A percentile compares a stretch with the other conserved stretches of the same genome.
Conservation (phyloP, 83 land plant species). For the Diphasiastrum complanatum region DNA sequence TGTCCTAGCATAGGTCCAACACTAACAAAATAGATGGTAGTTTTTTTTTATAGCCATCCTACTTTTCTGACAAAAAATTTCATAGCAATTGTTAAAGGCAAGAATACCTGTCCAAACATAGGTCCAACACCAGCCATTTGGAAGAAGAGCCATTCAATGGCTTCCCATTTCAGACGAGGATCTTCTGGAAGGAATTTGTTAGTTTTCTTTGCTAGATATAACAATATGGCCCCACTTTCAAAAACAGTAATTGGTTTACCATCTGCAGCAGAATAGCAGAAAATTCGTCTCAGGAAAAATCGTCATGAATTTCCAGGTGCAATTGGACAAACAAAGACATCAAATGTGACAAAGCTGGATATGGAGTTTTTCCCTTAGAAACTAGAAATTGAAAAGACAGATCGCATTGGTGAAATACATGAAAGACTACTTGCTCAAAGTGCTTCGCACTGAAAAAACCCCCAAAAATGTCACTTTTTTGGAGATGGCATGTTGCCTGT, state of each 20-base stretch:
- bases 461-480: no score
- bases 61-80: neutral
- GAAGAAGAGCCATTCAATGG: constrained; percentile 28
- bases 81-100: neutral
- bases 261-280: constrained; percentile 10
- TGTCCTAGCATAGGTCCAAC: constrained; percentile 28
- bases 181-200: constrained; percentile 20
- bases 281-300: neutral
- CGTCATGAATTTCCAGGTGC: no score
- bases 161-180: constrained; percentile 29
- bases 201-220: constrained; percentile 27
- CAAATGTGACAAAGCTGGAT: no score
- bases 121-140: constrained; percentile 29
- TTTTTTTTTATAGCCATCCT: neutral
- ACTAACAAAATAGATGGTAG: constrained; percentile 24
- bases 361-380: no score
- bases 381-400: no score
- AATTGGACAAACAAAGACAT: no score
- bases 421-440: no score
- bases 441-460: no score
- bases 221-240: constrained; percentile 25
- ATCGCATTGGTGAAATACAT: no score
- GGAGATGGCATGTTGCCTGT: no score
- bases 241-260: constrained; percentile 20
- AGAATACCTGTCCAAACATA: constrained; percentile 27